Conservation (phyloP, 352 stramenopile species). For the Globisporangium recalcitrans region DNA sequence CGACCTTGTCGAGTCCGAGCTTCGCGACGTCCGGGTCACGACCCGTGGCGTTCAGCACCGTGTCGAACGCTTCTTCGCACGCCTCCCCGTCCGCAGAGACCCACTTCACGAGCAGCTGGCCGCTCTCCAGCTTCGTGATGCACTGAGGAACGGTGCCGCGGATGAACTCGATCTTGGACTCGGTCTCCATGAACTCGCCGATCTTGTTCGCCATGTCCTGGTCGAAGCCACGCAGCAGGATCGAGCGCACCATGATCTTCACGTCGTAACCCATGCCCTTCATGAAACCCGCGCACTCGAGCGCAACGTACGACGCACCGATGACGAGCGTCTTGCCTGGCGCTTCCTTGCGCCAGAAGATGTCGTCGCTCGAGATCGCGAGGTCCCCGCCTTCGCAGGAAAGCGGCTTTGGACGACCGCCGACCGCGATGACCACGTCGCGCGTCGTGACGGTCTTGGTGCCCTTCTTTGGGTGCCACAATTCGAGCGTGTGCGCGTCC, state of each 20-base stretch:
- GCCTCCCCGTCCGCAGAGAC: constrained; percentile 46
- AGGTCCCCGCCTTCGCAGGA: constrained; percentile 88
- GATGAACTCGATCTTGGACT: constrained; percentile 91
- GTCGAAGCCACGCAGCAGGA: constrained; percentile 97
- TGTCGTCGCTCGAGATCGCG: constrained; percentile 90
- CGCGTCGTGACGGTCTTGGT: constrained; percentile 89
- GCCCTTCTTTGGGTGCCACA: constrained; percentile 85
- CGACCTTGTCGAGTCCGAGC: constrained; percentile 84
- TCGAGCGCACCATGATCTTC: constrained; percentile 96
- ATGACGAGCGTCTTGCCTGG: constrained; percentile 96
- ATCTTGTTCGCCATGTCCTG: constrained; percentile 94
- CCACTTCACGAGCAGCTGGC: constrained; percentile 80
- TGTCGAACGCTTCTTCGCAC: constrained; percentile 93
- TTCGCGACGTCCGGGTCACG: constrained; percentile 90
- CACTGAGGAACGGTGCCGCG: constrained; percentile 86
- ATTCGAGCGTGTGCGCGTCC: constrained; percentile 91
- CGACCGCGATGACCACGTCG: constrained; percentile 94
- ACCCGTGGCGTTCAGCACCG: constrained; percentile 93
- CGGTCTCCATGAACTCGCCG: constrained; percentile 89
- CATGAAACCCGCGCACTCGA: constrained; percentile 98
- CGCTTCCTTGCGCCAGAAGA: constrained; percentile 79
- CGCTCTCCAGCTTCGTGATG: constrained; percentile 88
- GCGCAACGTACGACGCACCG: constrained; percentile 96
- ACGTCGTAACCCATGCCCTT: constrained; percentile 94
- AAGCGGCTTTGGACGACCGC: constrained; percentile 89